These are phyloP conservation scores for Toxoplasma gondii DNA, from an alignment of 169 alveolate genomes.

Conservation along the genomic window DNA sequence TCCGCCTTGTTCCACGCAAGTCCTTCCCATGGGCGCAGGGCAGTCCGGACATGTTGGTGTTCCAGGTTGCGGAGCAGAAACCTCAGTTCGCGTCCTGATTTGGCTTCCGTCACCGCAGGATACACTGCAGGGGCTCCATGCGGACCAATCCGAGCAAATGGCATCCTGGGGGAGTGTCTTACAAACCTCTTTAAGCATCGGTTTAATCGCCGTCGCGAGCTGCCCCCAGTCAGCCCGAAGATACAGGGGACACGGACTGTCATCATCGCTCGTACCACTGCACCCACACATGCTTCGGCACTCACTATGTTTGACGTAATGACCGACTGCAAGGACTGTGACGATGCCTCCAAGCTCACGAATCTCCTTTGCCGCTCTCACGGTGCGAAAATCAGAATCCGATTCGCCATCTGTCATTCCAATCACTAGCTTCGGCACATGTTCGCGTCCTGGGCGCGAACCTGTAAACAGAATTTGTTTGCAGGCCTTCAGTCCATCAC, in stretches of 20 bases:
- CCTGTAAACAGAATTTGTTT: neutral
- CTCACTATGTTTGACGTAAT: neutral
- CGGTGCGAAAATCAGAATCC: neutral
- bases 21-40: constrained; percentile 55
- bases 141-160: constrained; percentile 70
- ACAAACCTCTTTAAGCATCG: constrained; percentile 60
- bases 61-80: constrained; percentile 52
- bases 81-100: constrained; percentile 57
- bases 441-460: neutral
- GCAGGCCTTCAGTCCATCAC: neutral
- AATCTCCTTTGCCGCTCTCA: neutral
- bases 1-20: constrained; percentile 62
- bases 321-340: constrained; percentile 52
- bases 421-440: constrained; percentile 48
- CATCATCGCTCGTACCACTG: neutral
- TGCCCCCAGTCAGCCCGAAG: constrained; percentile 48
- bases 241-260: constrained; percentile 21
- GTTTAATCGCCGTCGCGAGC: neutral
- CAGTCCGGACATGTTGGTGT: constrained; percentile 62
- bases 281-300: constrained; percentile 60
- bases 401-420: constrained; percentile 60
- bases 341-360: constrained; percentile 38
- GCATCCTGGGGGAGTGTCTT: constrained; percentile 67
- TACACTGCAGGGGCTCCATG: constrained; percentile 73
- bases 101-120: constrained; percentile 73